Evolutionary conservation across 352 stramenopile genomes (phyloP), one percentile per base, ranked within the genome.

Genomic region (Pythium dissimile): DNA sequence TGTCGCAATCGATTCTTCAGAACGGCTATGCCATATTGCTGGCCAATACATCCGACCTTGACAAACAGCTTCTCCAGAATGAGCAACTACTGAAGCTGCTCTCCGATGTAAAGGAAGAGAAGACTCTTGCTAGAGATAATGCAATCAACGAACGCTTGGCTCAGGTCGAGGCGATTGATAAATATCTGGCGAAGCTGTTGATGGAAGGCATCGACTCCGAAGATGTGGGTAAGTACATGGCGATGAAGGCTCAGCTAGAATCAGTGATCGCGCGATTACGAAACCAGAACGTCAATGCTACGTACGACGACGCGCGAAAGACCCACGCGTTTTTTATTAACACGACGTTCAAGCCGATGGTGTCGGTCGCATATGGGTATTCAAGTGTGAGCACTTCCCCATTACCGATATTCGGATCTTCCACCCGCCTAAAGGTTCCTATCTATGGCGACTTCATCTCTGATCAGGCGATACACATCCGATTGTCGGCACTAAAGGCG

Each of bases 1-100:
- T 52, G 45, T 52, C 45, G 6, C 45, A 52, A 39, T 52, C 45
- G 9, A 52, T 52, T 52, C 45, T 52, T 20, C 45, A 52, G 28
- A 52, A 52, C 38, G 45, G 45, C 13, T 52, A 52, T 27, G 45
- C 45, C 26, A 52, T 52, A 12, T 39, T 52, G 20, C 20, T 52
- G 24, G 45, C 45, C 7, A 52, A 52, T 18, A 52, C 45, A 16
- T 39, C 45, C 23, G 45, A 52, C 28, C 6, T 52, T 8, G 45
- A 52, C 28, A 52, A 52, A 15, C 23, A 52, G 4, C 45, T 52
- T n/a, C 27, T 52, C 9, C 24, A 23, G 9, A 35, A 52, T 39
- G 45, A 52, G 9, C 6, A 52, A 12, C 20, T 52, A 26, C n/a
- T 48, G 18, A 9, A 48, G 7, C 15, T 15, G 5, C 41, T 48